Evolutionary conservation across 805 yeast genomes (phyloP).

Genomic region (Candida namnaoensis): DNA sequence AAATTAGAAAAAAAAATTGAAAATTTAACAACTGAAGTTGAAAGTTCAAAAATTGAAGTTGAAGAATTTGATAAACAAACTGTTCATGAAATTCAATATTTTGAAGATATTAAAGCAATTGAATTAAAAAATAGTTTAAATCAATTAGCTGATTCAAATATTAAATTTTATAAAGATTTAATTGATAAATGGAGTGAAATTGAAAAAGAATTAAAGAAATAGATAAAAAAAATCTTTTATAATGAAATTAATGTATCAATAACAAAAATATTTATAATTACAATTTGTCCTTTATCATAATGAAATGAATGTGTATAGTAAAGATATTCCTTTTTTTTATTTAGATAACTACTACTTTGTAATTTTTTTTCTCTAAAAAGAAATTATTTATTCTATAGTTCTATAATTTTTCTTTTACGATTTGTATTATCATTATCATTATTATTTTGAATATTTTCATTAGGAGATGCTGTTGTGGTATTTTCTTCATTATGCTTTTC

Average conservation of each 20-base stretch:
- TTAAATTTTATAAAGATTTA: conserved; percentile 60
- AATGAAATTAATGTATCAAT: conserved; percentile 1
- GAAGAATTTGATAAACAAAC: conserved; percentile 51
- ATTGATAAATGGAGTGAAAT: conserved; percentile 64
- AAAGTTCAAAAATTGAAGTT: conserved; percentile 38
- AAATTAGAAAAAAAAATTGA: conserved; percentile 42
- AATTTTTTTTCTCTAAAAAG: no score
- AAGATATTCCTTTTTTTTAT: no score
- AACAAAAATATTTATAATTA: no score
- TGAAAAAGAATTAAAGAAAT: conserved; percentile 25
- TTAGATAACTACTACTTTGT: no score
- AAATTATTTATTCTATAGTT: no score
- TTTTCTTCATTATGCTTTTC: no score
- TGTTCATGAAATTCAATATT: conserved; percentile 48
- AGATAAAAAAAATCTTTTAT: neutral
- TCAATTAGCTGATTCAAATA: conserved; percentile 68
- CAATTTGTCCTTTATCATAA: no score
- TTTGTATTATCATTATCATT: no score
- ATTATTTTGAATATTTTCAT: no score
- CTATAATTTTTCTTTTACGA: no score
- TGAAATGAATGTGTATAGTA: no score
- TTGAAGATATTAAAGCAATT: conserved; percentile 71
- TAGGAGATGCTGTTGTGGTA: no score
- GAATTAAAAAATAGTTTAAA: conserved; percentile 70
- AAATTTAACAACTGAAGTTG: conserved; percentile 40